These are phyloP conservation scores for Aspergillus indologenus DNA, from an alignment of 495 filamentous ascomycete species.

Conservation along the genomic window DNA sequence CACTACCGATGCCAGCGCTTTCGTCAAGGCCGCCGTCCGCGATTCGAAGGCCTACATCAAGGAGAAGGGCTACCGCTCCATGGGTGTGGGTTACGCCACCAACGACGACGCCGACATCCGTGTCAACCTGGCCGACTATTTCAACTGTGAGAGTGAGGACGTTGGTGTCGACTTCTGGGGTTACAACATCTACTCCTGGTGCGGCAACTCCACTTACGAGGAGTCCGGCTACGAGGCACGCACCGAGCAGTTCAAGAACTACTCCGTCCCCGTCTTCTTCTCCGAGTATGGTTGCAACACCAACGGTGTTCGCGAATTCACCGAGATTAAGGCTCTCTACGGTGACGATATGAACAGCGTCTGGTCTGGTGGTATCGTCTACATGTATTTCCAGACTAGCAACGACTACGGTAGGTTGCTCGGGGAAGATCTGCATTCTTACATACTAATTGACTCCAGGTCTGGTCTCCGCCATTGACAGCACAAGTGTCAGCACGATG, in stretches of 20 bases:
- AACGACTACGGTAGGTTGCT: constrained; percentile 75
- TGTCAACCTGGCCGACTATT: constrained; percentile 75
- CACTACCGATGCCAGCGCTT: constrained; percentile 84
- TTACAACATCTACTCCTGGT: constrained; percentile 99
- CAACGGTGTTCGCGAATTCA: constrained; percentile 70
- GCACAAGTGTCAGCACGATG: constrained; percentile 55
- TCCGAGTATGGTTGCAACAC: constrained; percentile 97
- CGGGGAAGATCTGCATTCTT: not conserved
- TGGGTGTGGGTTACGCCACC: constrained; percentile 93
- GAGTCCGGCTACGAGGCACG: constrained; percentile 74
- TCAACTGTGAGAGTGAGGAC: constrained; percentile 73
- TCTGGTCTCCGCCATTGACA: constrained; percentile 67
- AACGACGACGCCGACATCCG: constrained; percentile 86
- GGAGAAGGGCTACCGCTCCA: constrained; percentile 64
- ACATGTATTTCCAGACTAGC: constrained; percentile 92
- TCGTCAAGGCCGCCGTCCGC: constrained; percentile 93
- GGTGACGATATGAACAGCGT: constrained; percentile 75
- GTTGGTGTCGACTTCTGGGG: constrained; percentile 91
- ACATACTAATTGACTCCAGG: constrained; percentile 31
- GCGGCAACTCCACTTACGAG: constrained; percentile 71
- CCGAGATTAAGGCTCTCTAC: constrained; percentile 83
- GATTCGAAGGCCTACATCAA: constrained; percentile 94
- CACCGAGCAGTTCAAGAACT: constrained; percentile 78
- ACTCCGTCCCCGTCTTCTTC: constrained; percentile 92
- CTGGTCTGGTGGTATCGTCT: constrained; percentile 92